Evolutionary conservation across 768 basidiomycete genomes (phyloP).

Genomic region (Baorangia bicolor): DNA sequence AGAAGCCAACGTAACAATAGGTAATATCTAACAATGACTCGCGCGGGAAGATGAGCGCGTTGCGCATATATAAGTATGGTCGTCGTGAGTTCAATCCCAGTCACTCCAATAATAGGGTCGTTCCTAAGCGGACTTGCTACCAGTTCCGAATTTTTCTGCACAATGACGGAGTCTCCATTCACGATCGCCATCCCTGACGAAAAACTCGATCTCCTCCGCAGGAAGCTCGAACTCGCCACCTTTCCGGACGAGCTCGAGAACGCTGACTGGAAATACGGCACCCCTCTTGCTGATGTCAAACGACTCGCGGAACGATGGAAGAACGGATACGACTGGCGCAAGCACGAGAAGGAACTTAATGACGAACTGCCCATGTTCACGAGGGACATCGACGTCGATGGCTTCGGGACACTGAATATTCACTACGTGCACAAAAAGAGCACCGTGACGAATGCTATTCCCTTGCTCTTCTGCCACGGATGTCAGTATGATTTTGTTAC

Average conservation of each 20-base stretch:
- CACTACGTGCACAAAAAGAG: slow-evolving; percentile 62
- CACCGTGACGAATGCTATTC: slow-evolving; percentile 43
- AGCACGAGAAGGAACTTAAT: slow-evolving; percentile 51
- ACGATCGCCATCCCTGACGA: slow-evolving; percentile 45
- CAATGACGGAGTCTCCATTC: slow-evolving; percentile 43
- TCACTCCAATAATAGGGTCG: too few species aligned
- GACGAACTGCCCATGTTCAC: slow-evolving; percentile 55
- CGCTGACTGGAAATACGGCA: slow-evolving; percentile 52
- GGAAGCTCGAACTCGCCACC: slow-evolving; percentile 46
- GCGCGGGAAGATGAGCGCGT: too few species aligned
- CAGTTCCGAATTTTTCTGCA: neutral
- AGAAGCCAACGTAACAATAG: too few species aligned
- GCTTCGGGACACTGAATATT: slow-evolving; percentile 47
- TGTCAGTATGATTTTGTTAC: slow-evolving; percentile 35
- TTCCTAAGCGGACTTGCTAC: too few species aligned
- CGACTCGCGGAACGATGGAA: slow-evolving; percentile 52
- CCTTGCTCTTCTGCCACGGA: slow-evolving; percentile 61
- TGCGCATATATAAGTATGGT: too few species aligned
- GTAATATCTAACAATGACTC: too few species aligned
- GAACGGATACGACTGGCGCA: slow-evolving; percentile 55
- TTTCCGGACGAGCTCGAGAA: slow-evolving; percentile 62
- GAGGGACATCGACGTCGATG: slow-evolving; percentile 46
- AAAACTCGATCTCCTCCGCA: slow-evolving; percentile 38
- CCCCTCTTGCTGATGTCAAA: slow-evolving; percentile 47
- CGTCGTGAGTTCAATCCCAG: too few species aligned